phyloP scores from a whole-genome alignment of 306 rosid species.

The Castanopsis chinensis region DNA sequence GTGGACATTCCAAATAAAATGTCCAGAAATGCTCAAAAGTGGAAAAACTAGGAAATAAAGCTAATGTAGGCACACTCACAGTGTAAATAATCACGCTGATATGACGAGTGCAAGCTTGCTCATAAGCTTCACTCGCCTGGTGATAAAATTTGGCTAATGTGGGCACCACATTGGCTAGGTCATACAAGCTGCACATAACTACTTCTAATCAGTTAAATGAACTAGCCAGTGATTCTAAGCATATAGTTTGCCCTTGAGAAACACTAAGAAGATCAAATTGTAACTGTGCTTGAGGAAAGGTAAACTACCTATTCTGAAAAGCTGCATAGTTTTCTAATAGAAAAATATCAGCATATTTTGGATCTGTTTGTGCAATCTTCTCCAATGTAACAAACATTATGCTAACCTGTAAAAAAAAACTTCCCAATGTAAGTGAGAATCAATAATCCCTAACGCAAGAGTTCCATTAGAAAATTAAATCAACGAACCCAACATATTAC shows the following conservation, averaged over 20 bases:
- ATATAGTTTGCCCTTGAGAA: not conserved
- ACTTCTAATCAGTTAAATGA: conserved; percentile 20
- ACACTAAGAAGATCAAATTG: conserved; percentile 3
- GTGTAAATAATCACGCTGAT: conserved; percentile 80
- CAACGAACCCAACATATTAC: not conserved
- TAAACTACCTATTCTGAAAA: conserved; percentile 85
- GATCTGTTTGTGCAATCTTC: conserved; percentile 81
- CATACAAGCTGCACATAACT: conserved; percentile 70
- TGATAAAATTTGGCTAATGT: conserved; percentile 97
- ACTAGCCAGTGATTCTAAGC: conserved; percentile 13
- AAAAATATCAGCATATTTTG: conserved; percentile 83
- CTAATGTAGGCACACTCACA: conserved; percentile 44
- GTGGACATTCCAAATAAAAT: not conserved
- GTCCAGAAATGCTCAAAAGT: conserved; percentile 2
- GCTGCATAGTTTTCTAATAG: conserved; percentile 96
- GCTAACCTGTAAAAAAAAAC: conserved; percentile 67
- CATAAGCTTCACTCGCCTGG: conserved; percentile 98
- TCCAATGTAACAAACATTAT: conserved; percentile 97
- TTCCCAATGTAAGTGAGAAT: conserved; percentile 3
- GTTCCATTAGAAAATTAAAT: not conserved
- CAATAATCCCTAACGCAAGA: not conserved
- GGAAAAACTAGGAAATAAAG: conserved; percentile 1
- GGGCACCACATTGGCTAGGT: conserved; percentile 95
- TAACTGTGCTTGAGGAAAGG: not conserved
- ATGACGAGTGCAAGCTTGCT: conserved; percentile 94